phyloP scores from a whole-genome alignment of 352 stramenopile species.

The Pythium sp. region DNA sequence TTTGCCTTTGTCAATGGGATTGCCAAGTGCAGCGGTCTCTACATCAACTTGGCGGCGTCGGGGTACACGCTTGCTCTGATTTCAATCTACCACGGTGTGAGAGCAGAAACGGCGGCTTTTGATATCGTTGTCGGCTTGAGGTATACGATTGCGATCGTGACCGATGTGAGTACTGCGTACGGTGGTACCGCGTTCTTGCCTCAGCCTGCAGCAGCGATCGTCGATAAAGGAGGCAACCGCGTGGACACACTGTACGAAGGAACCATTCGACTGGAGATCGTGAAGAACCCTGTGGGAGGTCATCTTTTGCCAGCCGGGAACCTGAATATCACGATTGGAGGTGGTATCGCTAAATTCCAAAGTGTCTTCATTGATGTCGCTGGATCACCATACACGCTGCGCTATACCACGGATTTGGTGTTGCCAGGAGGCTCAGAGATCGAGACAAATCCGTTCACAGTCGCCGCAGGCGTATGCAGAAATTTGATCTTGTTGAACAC shows the following conservation, averaged over 20 bases:
- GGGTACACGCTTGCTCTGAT: slow-evolving; percentile 73
- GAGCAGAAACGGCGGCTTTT: slow-evolving; percentile 69
- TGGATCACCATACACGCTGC: slow-evolving; percentile 72
- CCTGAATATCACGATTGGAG: slow-evolving; percentile 54
- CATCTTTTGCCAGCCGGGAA: slow-evolving; percentile 42
- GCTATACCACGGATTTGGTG: slow-evolving; percentile 60
- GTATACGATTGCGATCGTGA: slow-evolving; percentile 58
- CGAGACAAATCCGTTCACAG: slow-evolving; percentile 78
- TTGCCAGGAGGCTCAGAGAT: slow-evolving; percentile 47
- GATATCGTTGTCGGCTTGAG: slow-evolving; percentile 61
- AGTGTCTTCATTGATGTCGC: slow-evolving; percentile 71
- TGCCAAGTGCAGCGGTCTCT: slow-evolving; percentile 65
- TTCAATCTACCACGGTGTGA: slow-evolving; percentile 63
- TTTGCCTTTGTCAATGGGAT: slow-evolving; percentile 80
- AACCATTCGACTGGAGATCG: slow-evolving; percentile 60
- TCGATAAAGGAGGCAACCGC: slow-evolving; percentile 77
- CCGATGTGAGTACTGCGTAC: slow-evolving; percentile 78
- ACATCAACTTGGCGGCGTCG: slow-evolving; percentile 55
- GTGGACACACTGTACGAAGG: slow-evolving; percentile 44
- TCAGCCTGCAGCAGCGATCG: slow-evolving; percentile 69
- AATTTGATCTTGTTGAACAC: slow-evolving; percentile 44
- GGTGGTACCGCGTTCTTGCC: slow-evolving; percentile 73
- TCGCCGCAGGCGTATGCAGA: slow-evolving; percentile 53
- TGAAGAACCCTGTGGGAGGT: slow-evolving; percentile 57
- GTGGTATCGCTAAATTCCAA: slow-evolving; percentile 57